Percentiles rank a stretch among this genome's conserved stretches.
phyloP scores from a whole-genome alignment of 23 red algal species.

The Gracilariopsis chorda region DNA sequence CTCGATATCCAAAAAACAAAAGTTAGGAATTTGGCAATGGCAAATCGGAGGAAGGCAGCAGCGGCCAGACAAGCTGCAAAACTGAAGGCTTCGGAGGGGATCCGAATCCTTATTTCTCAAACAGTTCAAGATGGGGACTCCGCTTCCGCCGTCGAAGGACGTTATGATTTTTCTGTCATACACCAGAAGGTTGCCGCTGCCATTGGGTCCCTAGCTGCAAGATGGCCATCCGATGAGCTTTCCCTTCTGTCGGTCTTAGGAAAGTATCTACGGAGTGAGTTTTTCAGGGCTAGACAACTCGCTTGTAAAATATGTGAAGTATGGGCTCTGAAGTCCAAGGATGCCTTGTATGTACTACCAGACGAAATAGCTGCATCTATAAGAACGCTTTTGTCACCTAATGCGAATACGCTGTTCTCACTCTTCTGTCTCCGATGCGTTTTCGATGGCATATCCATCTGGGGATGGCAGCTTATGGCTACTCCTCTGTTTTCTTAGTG shows the following conservation, averaged over 20 bases:
- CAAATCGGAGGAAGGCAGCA: constrained; percentile 39
- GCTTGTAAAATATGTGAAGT: constrained; percentile 36
- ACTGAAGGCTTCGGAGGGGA: constrained; percentile 4
- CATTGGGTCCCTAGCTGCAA: constrained; percentile 32
- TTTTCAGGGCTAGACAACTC: constrained; percentile 23
- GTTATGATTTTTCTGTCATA: constrained; percentile 61
- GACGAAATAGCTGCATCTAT: not conserved
- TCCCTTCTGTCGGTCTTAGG: not conserved
- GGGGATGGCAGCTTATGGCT: too few relatives aligned
- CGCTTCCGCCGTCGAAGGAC: constrained; percentile 50
- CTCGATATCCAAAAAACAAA: constrained; percentile 40
- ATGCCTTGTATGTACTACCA: not conserved
- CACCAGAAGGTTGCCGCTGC: constrained; percentile 55
- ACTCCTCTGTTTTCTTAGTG: too few relatives aligned
- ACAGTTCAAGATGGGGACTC: constrained; percentile 33
- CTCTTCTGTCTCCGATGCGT: too few relatives aligned
- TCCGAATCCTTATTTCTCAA: constrained; percentile 16
- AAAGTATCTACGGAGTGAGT: constrained; percentile 10
- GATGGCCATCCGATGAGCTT: constrained; percentile 37
- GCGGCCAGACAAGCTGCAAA: constrained; percentile 53
- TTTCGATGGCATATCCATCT: too few relatives aligned
- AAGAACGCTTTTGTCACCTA: not conserved
- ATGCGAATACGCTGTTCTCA: constrained; percentile 24
- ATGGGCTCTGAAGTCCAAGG: constrained; percentile 12
- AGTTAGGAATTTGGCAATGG: constrained; percentile 4